These are phyloP conservation scores for Acorus calamus DNA, from an alignment of 106 monocot genomes.

Conservation along the genomic window DNA sequence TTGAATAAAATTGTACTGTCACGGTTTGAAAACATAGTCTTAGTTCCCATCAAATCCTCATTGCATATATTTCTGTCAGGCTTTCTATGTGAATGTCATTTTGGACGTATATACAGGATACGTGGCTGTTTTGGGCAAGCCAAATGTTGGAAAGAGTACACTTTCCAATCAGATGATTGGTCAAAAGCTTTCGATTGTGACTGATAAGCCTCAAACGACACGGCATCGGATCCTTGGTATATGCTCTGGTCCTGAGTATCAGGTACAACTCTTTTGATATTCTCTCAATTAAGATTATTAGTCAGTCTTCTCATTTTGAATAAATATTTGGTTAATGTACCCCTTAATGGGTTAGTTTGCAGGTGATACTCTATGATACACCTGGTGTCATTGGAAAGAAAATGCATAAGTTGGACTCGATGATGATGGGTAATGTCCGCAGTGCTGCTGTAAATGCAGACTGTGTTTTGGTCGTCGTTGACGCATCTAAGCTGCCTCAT, in stretches of 20 bases:
- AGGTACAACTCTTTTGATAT: slow-evolving; percentile 46
- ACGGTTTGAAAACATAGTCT: background rate
- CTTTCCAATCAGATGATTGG: slow-evolving; percentile 97
- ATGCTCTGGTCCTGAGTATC: slow-evolving; percentile 84
- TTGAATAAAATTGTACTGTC: background rate
- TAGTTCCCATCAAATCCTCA: background rate
- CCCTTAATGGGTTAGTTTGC: slow-evolving; percentile 53
- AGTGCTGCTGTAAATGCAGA: slow-evolving; percentile 86
- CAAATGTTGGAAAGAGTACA: slow-evolving; percentile 99
- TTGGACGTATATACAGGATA: slow-evolving; percentile 48
- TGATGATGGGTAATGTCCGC: slow-evolving; percentile 99
- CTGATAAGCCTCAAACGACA: slow-evolving; percentile 97
- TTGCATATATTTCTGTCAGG: background rate
- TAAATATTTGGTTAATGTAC: slow-evolving; percentile 17
- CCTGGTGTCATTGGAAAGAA: slow-evolving; percentile 88
- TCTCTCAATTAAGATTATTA: background rate
- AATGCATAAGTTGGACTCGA: slow-evolving; percentile 82
- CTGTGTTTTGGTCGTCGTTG: slow-evolving; percentile 82
- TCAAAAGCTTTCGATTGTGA: slow-evolving; percentile 97
- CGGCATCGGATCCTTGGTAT: slow-evolving; percentile 92
- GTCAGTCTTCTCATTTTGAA: too few species aligned
- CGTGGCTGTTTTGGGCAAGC: slow-evolving; percentile 90
- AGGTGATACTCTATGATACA: slow-evolving; percentile 97
- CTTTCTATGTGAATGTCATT: background rate
- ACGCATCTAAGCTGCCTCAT: slow-evolving; percentile 81